These are phyloP conservation scores for Neopestalotiopsis sp. DNA, from an alignment of 2,329 filamentous ascomycete genomes.

Conservation along the genomic window DNA sequence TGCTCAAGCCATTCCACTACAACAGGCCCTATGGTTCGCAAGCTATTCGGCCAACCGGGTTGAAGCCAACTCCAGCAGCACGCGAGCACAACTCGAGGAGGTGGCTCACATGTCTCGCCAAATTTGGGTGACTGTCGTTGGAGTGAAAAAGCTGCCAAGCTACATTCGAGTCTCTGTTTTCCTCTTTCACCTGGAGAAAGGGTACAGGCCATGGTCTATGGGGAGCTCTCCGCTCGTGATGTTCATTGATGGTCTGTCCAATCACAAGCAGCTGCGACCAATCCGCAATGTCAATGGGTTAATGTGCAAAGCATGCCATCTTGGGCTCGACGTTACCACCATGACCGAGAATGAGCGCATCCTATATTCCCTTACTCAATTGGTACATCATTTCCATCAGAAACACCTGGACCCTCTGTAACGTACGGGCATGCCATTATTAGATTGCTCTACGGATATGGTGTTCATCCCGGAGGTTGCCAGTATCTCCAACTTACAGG, in stretches of 20 bases:
- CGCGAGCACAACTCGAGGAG: conserved; percentile 53
- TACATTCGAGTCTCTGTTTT: conserved; percentile 68
- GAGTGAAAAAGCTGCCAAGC: conserved; percentile 65
- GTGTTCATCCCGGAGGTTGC: conserved; percentile 42
- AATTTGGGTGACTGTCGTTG: conserved; percentile 66
- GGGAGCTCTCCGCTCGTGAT: conserved; percentile 62
- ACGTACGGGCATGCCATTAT: conserved; percentile 26
- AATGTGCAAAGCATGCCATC: conserved; percentile 59
- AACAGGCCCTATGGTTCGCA: conserved; percentile 29
- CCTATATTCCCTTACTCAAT: conserved; percentile 61
- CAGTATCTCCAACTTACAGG: conserved; percentile 35
- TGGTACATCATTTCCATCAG: conserved; percentile 63
- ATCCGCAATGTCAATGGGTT: conserved; percentile 60
- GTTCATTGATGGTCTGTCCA: conserved; percentile 65
- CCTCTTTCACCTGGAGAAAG: conserved; percentile 65
- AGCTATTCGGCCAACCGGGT: conserved; percentile 29
- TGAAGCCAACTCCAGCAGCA: conserved; percentile 43
- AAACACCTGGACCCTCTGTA: conserved; percentile 42
- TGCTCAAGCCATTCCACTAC: background rate
- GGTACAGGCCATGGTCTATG: conserved; percentile 62
- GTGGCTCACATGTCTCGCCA: conserved; percentile 62
- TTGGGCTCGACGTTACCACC: conserved; percentile 36
- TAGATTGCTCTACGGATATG: conserved; percentile 56
- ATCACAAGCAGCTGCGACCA: conserved; percentile 61
- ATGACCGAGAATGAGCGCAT: conserved; percentile 39